Conservation (phyloP, 129 eudicot genomes). For the Tagetes erecta region DNA sequence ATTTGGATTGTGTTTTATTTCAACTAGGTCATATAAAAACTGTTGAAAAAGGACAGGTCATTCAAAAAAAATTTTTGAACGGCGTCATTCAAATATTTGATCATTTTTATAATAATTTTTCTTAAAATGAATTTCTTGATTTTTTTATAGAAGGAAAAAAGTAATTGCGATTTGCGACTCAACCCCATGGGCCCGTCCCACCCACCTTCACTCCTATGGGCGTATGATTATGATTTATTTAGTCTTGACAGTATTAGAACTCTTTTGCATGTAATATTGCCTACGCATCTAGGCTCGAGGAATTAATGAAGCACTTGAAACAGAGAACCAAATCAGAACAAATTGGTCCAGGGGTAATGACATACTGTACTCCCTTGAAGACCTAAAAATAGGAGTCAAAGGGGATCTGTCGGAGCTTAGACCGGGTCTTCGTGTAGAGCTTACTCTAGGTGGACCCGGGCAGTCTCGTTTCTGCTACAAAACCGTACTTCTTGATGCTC, state of each 20-base stretch:
- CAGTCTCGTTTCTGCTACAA: conserved; percentile 60
- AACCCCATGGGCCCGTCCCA: neutral
- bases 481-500: conserved; percentile 90
- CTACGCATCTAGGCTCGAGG: conserved; percentile 56
- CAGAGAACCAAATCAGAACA: conserved; percentile 58
- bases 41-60: neutral
- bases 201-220: neutral
- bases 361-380: conserved; percentile 67
- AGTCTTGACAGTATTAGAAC: conserved; percentile 10
- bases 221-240: neutral
- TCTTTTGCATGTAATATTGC: conserved; percentile 1
- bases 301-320: conserved; percentile 65
- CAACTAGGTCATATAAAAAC: neutral
- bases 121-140: neutral
- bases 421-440: conserved; percentile 69
- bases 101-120: neutral
- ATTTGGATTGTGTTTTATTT: conserved; percentile 2
- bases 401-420: conserved; percentile 63
- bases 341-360: conserved; percentile 53
- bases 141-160: neutral
- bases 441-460: conserved; percentile 73
- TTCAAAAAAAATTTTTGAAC: neutral
- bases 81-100: neutral
- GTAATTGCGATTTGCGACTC: neutral
- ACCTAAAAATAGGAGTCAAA: conserved; percentile 72